A percentile compares a stretch with the other conserved stretches of the same genome.
phyloP scores from a whole-genome alignment of 257 asterid species.

The Galeopsis tetrahit region DNA sequence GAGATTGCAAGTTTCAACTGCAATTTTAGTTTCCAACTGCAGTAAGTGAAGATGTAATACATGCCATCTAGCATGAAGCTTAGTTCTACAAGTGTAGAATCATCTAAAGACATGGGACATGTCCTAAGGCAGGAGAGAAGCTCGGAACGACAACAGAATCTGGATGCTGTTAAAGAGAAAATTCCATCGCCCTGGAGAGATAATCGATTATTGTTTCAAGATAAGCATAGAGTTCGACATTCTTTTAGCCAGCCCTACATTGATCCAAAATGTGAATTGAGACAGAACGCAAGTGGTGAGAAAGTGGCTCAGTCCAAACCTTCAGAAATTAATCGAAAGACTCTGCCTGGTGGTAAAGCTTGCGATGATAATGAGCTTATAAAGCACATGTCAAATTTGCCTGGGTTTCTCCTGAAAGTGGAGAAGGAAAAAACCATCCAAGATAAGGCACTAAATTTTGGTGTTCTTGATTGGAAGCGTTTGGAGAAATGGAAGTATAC shows the following conservation, averaged over 20 bases:
- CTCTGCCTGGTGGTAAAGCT: slow-evolving; percentile 31
- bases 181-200: slow-evolving; percentile 34
- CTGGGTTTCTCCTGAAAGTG: slow-evolving; percentile 72
- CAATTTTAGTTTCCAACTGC: slow-evolving; percentile 25
- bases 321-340: slow-evolving; percentile 43
- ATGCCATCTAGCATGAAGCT: slow-evolving; percentile 39
- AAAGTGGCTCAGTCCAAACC: slow-evolving; percentile 38
- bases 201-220: slow-evolving; percentile 36
- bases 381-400: slow-evolving; percentile 90
- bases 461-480: slow-evolving; percentile 92
- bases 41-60: slow-evolving; percentile 36
- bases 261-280: slow-evolving; percentile 39
- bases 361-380: slow-evolving; percentile 76
- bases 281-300: slow-evolving; percentile 37
- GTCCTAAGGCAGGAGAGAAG: slow-evolving; percentile 40
- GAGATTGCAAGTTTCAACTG: slow-evolving; percentile 28
- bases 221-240: slow-evolving; percentile 36
- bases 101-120: slow-evolving; percentile 46
- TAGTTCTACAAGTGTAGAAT: slow-evolving; percentile 38
- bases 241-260: slow-evolving; percentile 51
- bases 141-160: slow-evolving; percentile 32
- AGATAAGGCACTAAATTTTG: slow-evolving; percentile 85
- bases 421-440: slow-evolving; percentile 67
- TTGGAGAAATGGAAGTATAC: slow-evolving; percentile 86
- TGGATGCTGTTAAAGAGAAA: slow-evolving; percentile 41